Evolutionary conservation across 768 basidiomycete species (phyloP).

Genomic region (Gautieria morchelliformis): DNA sequence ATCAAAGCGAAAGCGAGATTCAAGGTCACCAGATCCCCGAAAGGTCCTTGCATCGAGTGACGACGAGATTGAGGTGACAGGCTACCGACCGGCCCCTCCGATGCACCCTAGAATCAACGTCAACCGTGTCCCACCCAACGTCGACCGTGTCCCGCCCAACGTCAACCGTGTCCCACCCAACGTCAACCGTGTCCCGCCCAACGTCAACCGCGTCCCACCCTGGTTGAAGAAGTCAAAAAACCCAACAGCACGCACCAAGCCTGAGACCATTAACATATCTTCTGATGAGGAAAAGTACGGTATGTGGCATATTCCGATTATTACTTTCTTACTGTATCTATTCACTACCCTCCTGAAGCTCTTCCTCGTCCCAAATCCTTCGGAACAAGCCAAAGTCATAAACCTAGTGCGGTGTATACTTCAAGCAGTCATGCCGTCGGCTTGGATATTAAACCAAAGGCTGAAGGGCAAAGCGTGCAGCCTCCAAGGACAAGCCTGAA

Average conservation of each 20-base stretch:
- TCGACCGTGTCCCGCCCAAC: neutral
- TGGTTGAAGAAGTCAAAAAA: neutral
- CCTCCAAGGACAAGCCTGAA: neutral
- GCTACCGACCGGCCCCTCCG: neutral
- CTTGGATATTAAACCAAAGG: neutral
- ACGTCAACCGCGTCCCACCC: neutral
- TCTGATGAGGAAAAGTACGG: neutral
- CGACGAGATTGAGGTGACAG: neutral
- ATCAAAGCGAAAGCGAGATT: too few species aligned
- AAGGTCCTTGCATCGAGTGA: neutral
- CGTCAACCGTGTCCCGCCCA: too few species aligned
- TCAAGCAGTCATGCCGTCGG: neutral
- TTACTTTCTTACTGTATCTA: neutral
- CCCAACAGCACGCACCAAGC: neutral
- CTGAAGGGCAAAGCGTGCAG: neutral
- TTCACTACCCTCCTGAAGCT: neutral
- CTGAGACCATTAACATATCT: neutral
- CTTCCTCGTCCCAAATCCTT: neutral
- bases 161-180: too few species aligned
- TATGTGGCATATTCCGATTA: neutral
- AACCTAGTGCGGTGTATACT: neutral
- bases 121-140: too few species aligned
- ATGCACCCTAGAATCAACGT: too few species aligned
- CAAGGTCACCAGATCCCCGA: too few species aligned
- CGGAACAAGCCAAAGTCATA: neutral